Percentiles rank a stretch among this genome's conserved stretches.
Conservation (phyloP, 495 filamentous ascomycete genomes). For the Aspergillus bertholletiae region DNA sequence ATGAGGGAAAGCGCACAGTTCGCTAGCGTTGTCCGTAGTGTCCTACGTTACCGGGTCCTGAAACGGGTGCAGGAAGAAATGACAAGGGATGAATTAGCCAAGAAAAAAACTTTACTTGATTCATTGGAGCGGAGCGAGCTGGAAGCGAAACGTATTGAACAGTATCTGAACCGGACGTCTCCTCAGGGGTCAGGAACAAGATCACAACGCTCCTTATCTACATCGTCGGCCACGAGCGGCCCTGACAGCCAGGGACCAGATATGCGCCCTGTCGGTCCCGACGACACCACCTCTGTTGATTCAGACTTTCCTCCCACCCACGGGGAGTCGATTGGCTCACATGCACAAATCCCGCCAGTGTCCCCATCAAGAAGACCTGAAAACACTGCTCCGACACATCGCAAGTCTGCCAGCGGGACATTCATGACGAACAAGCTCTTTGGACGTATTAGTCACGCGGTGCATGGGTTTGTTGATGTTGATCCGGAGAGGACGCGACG, state of each 20-base stretch:
- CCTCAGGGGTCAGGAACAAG: slow-evolving; percentile 40
- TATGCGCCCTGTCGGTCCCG: slow-evolving; percentile 32
- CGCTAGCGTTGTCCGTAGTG: slow-evolving; percentile 84
- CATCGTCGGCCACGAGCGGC: slow-evolving; percentile 48
- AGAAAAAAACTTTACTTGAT: slow-evolving; percentile 75
- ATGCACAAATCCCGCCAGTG: slow-evolving; percentile 55
- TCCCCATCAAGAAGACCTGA: slow-evolving; percentile 28
- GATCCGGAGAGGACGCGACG: slow-evolving; percentile 90
- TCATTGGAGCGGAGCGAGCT: slow-evolving; percentile 83
- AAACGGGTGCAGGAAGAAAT: slow-evolving; percentile 97
- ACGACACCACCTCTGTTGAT: slow-evolving; percentile 81
- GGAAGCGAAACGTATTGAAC: slow-evolving; percentile 88
- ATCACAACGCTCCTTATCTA: slow-evolving; percentile 63
- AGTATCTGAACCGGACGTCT: slow-evolving; percentile 73
- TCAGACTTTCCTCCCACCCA: slow-evolving; percentile 93
- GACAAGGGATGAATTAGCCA: slow-evolving; percentile 83
- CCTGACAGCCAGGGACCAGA: slow-evolving; percentile 42
- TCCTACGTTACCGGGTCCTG: slow-evolving; percentile 81
- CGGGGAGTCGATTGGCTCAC: slow-evolving; percentile 58
- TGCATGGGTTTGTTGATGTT: slow-evolving; percentile 92
- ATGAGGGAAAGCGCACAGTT: slow-evolving; percentile 98
- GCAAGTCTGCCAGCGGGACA: slow-evolving; percentile 70
- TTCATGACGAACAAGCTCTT: slow-evolving; percentile 93
- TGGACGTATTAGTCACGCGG: slow-evolving; percentile 86
- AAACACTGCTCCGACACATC: slow-evolving; percentile 44